Base-by-base conservation (phyloP, 768 basidiomycete genomes). In the Ephemerocybe angulata region DNA sequence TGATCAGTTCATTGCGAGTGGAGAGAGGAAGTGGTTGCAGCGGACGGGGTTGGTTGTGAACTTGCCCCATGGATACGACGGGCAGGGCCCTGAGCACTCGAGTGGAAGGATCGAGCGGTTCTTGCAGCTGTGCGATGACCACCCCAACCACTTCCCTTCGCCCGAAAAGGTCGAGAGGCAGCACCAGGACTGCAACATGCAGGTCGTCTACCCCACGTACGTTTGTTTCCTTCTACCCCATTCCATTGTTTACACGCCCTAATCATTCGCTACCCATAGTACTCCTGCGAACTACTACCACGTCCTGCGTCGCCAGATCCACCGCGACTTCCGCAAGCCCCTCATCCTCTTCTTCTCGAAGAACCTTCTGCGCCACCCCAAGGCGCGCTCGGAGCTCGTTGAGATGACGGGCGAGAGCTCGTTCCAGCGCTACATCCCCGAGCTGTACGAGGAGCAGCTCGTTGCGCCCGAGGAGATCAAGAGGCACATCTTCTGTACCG, bases 141-240 rank as follows among this genome's bases (percentile, higher is more conserved):
- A 99, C 68, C 96, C 96, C 5, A 79, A 93, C 67, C 69, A 87
- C 56, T 98, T 85, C 85, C 96, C 96, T 1, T 85, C 85, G 0
- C 81, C 81, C 1, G 85, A 95, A 71, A 97, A 96, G 77, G 72
- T 95, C 57, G 92, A 94, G 66, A 76, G 97, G 44, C 94, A 97
- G 64, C 94, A 98, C 67, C 97, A 99, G 75, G 97, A 99, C 69
- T 97, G 95, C 73, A 99, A 98, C 69, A 93, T 98, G 92, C 97
- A 98, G 74, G 88, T 99, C 61, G 93, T 96, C 27, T 98, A 98
- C 73, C 91, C 94, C 4, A 94, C 94, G 88, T 90, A 66, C 70
- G 88, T 79, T 33, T 28, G 2, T 27, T 53, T 55, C 13, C 27
- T 25, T 24, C 35, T 44, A 40, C 24, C 15, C 11, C 12, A 40